phyloP scores from a whole-genome alignment of 768 basidiomycete genomes.

The Kwoniella heveanensis region DNA sequence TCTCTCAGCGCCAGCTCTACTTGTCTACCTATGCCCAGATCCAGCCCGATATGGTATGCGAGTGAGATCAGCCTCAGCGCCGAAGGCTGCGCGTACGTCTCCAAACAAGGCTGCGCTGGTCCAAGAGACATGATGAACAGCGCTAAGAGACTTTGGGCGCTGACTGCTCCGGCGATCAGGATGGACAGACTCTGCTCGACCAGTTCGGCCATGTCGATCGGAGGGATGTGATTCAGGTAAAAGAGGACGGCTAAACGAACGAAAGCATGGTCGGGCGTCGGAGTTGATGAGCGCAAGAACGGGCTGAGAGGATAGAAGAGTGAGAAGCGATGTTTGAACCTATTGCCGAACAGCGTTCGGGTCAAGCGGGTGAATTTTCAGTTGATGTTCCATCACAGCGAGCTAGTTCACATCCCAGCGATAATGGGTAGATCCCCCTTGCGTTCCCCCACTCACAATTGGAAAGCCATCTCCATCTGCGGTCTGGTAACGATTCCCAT shows the following conservation, averaged over 20 bases:
- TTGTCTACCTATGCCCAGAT: constrained; percentile 1
- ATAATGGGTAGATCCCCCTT: too few relatives aligned
- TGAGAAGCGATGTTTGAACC: constrained; percentile 25
- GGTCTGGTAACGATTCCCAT: constrained; percentile 2
- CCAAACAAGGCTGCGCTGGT: background rate
- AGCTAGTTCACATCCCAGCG: too few relatives aligned
- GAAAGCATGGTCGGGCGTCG: constrained; percentile 15
- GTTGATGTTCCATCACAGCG: too few relatives aligned
- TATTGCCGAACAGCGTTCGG: background rate
- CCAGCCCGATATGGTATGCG: constrained; percentile 13
- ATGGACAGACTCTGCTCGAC: constrained; percentile 3
- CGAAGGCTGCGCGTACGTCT: background rate
- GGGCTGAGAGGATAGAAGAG: constrained; percentile 10
- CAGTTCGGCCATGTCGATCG: background rate
- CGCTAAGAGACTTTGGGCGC: constrained; percentile 1
- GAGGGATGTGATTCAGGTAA: background rate
- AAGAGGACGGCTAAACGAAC: constrained; percentile 7
- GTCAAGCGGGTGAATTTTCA: background rate
- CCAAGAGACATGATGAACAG: constrained; percentile 18
- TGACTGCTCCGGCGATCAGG: background rate
- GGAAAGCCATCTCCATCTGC: constrained; percentile 24
- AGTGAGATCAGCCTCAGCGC: constrained; percentile 14
- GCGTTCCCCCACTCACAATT: constrained; percentile 12
- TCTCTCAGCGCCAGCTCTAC: background rate
- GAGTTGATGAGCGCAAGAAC: constrained; percentile 14